A percentile compares a stretch with the other conserved stretches of the same genome.
phyloP scores from a whole-genome alignment of 768 basidiomycete species.

The Trametes maxima region DNA sequence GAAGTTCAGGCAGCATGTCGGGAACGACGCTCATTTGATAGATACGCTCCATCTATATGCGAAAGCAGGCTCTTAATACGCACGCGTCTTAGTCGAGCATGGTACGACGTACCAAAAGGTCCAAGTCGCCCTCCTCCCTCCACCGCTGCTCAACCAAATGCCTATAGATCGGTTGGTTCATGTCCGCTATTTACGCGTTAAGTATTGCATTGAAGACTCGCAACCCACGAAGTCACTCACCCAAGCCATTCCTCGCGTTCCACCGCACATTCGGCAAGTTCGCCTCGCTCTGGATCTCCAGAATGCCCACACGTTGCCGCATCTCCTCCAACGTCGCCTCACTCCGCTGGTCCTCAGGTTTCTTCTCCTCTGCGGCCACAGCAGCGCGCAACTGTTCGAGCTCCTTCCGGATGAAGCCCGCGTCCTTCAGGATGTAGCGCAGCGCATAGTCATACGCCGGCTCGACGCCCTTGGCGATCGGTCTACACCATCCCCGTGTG shows the following conservation, averaged over 20 bases:
- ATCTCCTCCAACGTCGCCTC: conserved; percentile 45
- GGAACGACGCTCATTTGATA: conserved; percentile 91
- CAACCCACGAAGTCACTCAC: conserved; percentile 44
- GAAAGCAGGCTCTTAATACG: background rate
- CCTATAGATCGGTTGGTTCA: conserved; percentile 71
- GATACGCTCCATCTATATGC: conserved; percentile 83
- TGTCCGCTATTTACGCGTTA: conserved; percentile 50
- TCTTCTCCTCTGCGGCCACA: conserved; percentile 28
- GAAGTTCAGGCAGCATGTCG: conserved; percentile 74
- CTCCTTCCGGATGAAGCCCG: conserved; percentile 48
- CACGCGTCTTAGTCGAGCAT: background rate
- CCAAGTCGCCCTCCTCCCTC: conserved; percentile 82
- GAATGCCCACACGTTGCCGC: conserved; percentile 52
- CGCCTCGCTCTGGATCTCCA: conserved; percentile 79
- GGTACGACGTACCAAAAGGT: conserved; percentile 66
- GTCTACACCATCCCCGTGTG: conserved; percentile 66
- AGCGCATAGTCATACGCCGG: conserved; percentile 89
- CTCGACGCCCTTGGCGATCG: conserved; percentile 61
- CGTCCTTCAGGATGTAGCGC: conserved; percentile 66
- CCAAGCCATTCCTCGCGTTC: conserved; percentile 77
- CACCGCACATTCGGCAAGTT: conserved; percentile 86
- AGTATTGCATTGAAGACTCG: background rate
- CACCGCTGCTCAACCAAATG: conserved; percentile 82
- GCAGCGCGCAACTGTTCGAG: conserved; percentile 40
- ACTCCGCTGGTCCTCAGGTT: conserved; percentile 35